These are phyloP conservation scores for Hypholoma sublateritium DNA, from an alignment of 768 basidiomycete genomes.

Conservation along the genomic window DNA sequence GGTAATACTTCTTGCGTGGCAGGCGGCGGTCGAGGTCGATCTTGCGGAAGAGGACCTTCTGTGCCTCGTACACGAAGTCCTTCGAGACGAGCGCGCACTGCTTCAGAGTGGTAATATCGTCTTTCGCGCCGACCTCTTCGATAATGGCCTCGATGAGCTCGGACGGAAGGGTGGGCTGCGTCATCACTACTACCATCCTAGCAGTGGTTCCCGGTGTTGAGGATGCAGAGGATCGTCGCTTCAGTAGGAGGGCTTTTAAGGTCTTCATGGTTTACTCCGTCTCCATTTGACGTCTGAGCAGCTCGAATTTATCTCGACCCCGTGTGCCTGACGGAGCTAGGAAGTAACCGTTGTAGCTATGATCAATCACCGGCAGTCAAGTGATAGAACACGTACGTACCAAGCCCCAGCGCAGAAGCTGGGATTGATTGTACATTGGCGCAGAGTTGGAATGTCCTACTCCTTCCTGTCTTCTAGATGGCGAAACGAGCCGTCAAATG, in stretches of 20 bases:
- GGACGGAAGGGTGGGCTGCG: constrained; percentile 11
- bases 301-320: background rate
- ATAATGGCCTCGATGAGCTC: constrained; percentile 22
- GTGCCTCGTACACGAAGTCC: constrained; percentile 16
- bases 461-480: no score
- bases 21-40: constrained; percentile 16
- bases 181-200: background rate
- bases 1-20: constrained; percentile 14
- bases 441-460: no score
- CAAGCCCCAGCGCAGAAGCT: no score
- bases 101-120: constrained; percentile 13
- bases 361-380: background rate
- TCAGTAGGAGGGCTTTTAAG: background rate
- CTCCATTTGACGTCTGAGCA: background rate
- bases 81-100: constrained; percentile 17
- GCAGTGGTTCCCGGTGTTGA: background rate
- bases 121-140: constrained; percentile 16
- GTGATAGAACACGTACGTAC: no score
- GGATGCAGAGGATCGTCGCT: background rate
- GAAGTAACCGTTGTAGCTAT: background rate
- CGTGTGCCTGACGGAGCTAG: background rate
- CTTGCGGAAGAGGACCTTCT: constrained; percentile 17
- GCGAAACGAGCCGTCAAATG: no score
- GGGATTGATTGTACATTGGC: no score
- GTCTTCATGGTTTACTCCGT: background rate